Percentiles rank a stretch among this genome's conserved stretches.
These are phyloP conservation scores for Crithidia fasciculata DNA, from an alignment of 208 protist genomes.

Conservation along the genomic window DNA sequence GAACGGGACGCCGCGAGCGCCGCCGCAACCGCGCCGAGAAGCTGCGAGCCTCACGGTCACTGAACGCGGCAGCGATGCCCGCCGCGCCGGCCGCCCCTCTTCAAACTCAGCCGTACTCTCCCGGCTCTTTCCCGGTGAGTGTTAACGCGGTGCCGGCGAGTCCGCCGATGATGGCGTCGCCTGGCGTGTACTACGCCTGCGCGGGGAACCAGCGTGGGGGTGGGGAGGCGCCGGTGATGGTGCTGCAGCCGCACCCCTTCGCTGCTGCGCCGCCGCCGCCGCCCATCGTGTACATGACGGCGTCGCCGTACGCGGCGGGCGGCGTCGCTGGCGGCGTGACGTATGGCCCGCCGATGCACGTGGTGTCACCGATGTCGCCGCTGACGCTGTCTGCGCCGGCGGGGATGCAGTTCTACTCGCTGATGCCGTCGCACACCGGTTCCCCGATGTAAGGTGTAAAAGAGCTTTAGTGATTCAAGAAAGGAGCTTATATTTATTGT, in stretches of 20 bases:
- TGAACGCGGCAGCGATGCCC: constrained; percentile 7
- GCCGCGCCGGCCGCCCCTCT: too few relatives aligned
- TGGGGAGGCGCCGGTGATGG: not conserved
- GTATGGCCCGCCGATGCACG: not conserved
- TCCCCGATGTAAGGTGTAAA: not conserved
- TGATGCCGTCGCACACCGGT: not conserved
- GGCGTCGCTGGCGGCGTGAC: not conserved
- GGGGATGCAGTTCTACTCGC: not conserved
- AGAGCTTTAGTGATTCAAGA: too few relatives aligned
- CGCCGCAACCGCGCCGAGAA: too few relatives aligned
- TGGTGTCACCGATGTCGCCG: not conserved
- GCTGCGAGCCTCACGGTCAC: not conserved
- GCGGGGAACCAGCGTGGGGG: not conserved
- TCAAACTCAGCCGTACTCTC: not conserved
- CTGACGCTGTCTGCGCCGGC: constrained; percentile 2
- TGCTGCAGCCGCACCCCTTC: constrained; percentile 3
- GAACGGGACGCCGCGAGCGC: not conserved
- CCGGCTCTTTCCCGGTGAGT: not conserved
- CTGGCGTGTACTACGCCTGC: constrained; percentile 5
- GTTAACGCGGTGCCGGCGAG: not conserved
- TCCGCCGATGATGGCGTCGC: not conserved
- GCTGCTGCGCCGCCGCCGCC: not conserved
- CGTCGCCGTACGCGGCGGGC: not conserved
- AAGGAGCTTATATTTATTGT: too few relatives aligned
- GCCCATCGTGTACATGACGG: not conserved